Evolutionary conservation across 371 early-diverging fungal species (phyloP), one percentile per base, ranked within the genome.

Genomic region (Actinomortierella ambigua): DNA sequence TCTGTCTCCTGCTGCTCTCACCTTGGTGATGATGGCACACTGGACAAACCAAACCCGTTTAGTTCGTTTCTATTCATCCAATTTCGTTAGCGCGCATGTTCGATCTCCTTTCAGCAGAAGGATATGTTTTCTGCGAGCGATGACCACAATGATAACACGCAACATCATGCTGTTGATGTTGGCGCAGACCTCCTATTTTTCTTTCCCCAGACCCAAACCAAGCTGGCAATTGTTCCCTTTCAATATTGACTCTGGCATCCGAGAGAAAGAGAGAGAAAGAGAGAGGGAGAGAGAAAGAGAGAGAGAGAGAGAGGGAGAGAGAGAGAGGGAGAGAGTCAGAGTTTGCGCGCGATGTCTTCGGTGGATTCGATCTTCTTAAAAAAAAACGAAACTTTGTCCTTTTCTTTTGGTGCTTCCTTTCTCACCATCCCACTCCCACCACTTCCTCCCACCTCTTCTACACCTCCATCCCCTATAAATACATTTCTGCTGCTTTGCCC

Each of bases 291-390:
- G 24, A 11, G 50, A 50, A 26, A 13, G 7, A 50, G 23, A 23
- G 7, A 50, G 24, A 50, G 24, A 5, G 50, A 50, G 13, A 26
- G 26, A 23, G 17, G 24, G 18, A 47, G 18, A 7, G 18, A 7
- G 20, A 14, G 4, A 20, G 24, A 20, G 26, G 22, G 28, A 51
- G 51, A 28, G n/a, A 51, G 28, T 17, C 4, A 27, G 51, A 51
- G 15, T 17, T 17, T 27, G 28, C 17, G 11, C 34, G 20, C n/a
- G n/a, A n/a, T 53, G 40, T 53, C 39, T 22, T 26, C 15, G 24
- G n/a, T 43, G 14, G 7, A 29, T 57, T 40, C 15, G 49, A 49
- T 22, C 40, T 48, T 39, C 39, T 48, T 34, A 57, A 8, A 34
- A 18, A 18, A 26, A n/a, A n/a, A n/a, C n/a, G n/a, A n/a, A n/a